These are phyloP conservation scores for Anisogramma anomala DNA, from an alignment of 2,329 filamentous ascomycete species.

Conservation along the genomic window DNA sequence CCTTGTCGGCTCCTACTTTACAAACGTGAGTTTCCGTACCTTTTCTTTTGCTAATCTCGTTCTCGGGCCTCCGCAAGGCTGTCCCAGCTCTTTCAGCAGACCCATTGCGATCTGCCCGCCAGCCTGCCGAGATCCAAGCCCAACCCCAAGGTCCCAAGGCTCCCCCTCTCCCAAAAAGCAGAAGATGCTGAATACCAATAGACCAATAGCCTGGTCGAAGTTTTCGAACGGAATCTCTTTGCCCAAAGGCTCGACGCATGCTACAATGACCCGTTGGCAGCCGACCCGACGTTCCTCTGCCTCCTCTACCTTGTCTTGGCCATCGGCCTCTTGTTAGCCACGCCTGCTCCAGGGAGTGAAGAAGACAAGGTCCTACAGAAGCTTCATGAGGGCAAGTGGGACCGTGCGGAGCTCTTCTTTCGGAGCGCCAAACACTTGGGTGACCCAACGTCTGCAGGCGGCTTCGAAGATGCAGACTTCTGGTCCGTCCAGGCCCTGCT, in stretches of 20 bases:
- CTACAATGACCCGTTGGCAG: conserved; percentile 41
- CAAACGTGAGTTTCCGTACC: conserved; percentile 35
- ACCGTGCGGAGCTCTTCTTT: conserved; percentile 52
- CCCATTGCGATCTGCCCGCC: neutral
- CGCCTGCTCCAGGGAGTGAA: conserved; percentile 34
- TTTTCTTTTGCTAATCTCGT: neutral
- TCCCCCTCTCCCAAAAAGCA: neutral
- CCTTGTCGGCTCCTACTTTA: conserved; percentile 48
- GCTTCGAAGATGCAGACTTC: conserved; percentile 51
- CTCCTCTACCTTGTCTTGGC: conserved; percentile 51
- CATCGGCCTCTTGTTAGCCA: conserved; percentile 48
- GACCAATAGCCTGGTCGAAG: conserved; percentile 49
- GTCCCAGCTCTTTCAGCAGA: neutral
- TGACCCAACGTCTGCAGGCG: conserved; percentile 29
- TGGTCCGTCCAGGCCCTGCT: conserved; percentile 54
- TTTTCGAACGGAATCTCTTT: conserved; percentile 44
- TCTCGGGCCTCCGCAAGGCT: neutral
- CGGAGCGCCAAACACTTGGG: conserved; percentile 43
- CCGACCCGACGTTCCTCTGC: conserved; percentile 42
- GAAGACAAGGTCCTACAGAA: conserved; percentile 41
- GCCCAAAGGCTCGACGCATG: conserved; percentile 37
- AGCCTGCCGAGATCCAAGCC: too few species aligned
- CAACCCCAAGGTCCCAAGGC: too few species aligned
- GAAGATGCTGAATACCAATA: conserved; percentile 18
- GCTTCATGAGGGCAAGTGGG: conserved; percentile 33